A percentile compares a stretch with the other conserved stretches of the same genome.
phyloP scores from a whole-genome alignment of 139 green algal species.

The Closterium sp. region DNA sequence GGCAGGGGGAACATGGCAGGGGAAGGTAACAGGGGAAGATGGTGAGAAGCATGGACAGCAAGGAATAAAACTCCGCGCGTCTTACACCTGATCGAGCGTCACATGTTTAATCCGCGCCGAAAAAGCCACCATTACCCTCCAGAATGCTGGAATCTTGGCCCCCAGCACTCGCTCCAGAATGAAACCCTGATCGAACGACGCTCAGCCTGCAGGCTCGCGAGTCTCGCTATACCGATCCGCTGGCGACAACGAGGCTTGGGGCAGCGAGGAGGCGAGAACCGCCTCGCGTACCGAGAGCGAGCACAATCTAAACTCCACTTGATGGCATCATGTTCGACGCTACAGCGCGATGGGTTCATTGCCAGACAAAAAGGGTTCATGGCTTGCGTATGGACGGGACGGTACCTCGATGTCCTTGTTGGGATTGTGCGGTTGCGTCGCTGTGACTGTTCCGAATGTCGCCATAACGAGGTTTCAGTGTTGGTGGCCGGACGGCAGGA shows the following conservation, averaged over 20 bases:
- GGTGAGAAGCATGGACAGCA: background rate
- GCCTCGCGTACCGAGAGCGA: background rate
- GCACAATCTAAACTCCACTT: background rate
- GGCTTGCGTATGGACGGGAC: background rate
- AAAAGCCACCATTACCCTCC: background rate
- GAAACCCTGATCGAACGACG: background rate
- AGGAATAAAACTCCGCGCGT: background rate
- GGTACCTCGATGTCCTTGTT: conserved; percentile 42
- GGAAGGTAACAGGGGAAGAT: background rate
- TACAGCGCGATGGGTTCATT: background rate
- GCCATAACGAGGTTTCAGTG: conserved; percentile 13
- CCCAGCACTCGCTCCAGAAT: background rate
- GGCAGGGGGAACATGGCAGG: background rate
- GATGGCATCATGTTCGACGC: background rate
- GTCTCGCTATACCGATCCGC: background rate
- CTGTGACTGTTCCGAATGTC: conserved; percentile 25
- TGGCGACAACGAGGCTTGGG: conserved; percentile 1
- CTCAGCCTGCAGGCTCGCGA: background rate
- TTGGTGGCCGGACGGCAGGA: background rate
- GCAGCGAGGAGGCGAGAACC: background rate
- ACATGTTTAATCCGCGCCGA: background rate
- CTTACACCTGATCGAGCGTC: background rate
- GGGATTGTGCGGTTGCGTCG: conserved; percentile 27
- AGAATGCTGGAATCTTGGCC: background rate
- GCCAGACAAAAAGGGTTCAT: background rate